phyloP scores from a whole-genome alignment of 208 protist genomes.

The Crithidia mellificae region DNA sequence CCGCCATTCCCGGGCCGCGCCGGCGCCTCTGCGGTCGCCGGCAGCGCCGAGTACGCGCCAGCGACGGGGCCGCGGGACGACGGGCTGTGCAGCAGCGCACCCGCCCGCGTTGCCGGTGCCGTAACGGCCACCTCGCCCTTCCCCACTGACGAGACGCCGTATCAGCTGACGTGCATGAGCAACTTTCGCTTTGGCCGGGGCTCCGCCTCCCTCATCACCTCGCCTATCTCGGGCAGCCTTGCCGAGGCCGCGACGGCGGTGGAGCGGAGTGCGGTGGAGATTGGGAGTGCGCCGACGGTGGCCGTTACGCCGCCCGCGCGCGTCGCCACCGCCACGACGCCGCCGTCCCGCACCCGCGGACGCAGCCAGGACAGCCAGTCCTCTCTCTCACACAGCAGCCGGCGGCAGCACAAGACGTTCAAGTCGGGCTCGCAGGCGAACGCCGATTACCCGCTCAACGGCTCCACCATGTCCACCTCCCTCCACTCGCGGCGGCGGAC shows the following conservation, averaged over 20 bases:
- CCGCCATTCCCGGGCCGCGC: not conserved
- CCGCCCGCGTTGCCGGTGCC: not conserved
- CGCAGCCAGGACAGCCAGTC: slow-evolving; percentile 18
- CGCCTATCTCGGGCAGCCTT: slow-evolving; percentile 8
- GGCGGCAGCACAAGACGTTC: slow-evolving; percentile 4
- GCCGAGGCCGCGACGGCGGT: not conserved
- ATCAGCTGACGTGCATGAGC: slow-evolving; percentile 1
- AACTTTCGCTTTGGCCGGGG: slow-evolving; percentile 13
- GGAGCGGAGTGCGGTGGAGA: slow-evolving; percentile 10
- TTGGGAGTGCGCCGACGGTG: slow-evolving; percentile 8
- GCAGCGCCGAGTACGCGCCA: not conserved
- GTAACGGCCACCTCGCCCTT: not conserved
- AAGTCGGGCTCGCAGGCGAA: slow-evolving; percentile 1
- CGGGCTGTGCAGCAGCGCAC: not conserved
- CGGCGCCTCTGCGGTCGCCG: not conserved
- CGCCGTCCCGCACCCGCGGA: not conserved
- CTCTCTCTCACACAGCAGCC: not conserved
- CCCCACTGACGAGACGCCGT: not conserved
- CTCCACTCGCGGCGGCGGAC: slow-evolving; percentile 12
- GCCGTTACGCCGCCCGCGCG: not conserved
- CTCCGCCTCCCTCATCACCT: slow-evolving; percentile 9
- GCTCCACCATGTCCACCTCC: not conserved
- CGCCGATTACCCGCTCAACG: not conserved
- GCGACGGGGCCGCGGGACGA: not conserved
- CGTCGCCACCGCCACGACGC: not conserved